Base-by-base conservation (phyloP, 495 filamentous ascomycete genomes). In the Massariosphaeria phaeospora region DNA sequence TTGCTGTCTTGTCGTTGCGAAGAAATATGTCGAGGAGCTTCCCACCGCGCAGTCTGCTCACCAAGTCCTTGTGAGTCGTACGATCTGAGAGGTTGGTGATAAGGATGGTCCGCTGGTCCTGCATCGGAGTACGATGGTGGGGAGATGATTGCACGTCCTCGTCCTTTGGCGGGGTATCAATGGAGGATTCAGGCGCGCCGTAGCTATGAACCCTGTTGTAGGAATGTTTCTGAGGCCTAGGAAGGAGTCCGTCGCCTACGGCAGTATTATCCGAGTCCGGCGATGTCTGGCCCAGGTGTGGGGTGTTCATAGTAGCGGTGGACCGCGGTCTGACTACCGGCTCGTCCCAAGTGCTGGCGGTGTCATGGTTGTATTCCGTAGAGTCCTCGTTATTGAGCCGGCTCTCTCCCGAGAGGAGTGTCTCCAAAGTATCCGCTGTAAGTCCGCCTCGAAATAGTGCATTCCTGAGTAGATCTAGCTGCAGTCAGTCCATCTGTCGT, bases 1-100 rank as follows among this genome's bases (percentile, higher is more conserved):
- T 81, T 9, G 83, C 88, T 39, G 70, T 70, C 17, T 76, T 79
- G 38, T 88, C 84, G 33, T 78, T 66, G 29, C 83, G 76, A 35
- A 90, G 62, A 59, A 79, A 86, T 31, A 90, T 72, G 61, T 90
- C 83, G 7, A 89, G 64, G 5, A 94, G 66, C 59, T 77, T 72
- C 0, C 88, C 88, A 6, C 88, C 87, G 34, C 81, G 77, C 18
- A 91, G 72, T 31, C 75, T 73, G n/a, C 75, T 73, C 2, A 80
- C 74, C 48, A 91, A 75, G 56, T 91, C 86, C 38, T 72, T 72
- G 57, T 88, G 81, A 1, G 80, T 84, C 34, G 75, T 75, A 1
- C 72, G 73, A n/a, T 85, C 79, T 0, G 82, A 75, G 3, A 91
- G 74, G 48, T 83, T 82, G 41, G 72, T 70, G 26, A 89, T 71